These are phyloP conservation scores for Camillea tinctor DNA, from an alignment of 2,329 filamentous ascomycete species.

Conservation along the genomic window DNA sequence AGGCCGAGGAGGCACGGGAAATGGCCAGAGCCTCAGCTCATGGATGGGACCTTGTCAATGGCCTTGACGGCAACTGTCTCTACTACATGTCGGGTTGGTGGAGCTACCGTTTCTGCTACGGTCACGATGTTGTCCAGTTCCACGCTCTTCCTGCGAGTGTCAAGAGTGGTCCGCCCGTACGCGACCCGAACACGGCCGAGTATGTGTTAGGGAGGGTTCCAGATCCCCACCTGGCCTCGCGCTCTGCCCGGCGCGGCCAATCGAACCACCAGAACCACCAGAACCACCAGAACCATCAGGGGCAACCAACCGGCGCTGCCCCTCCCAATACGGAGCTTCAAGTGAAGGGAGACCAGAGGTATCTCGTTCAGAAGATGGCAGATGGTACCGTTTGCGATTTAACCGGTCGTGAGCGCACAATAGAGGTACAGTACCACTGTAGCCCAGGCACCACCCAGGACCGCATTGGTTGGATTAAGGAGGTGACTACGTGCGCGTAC, in stretches of 20 bases:
- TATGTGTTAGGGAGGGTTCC: conserved; percentile 70
- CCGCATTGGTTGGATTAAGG: conserved; percentile 89
- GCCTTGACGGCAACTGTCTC: conserved; percentile 76
- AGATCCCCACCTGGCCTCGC: conserved; percentile 24
- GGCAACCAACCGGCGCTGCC: conserved; percentile 18
- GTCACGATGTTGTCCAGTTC: conserved; percentile 83
- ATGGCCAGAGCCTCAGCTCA: conserved; percentile 72
- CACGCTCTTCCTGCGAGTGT: conserved; percentile 71
- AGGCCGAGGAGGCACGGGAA: conserved; percentile 77
- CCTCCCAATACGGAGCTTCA: conserved; percentile 65
- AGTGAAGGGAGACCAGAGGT: conserved; percentile 79
- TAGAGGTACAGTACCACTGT: conserved; percentile 82
- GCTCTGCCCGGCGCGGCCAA: conserved; percentile 23
- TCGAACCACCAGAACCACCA: conserved; percentile 15
- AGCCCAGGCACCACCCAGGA: conserved; percentile 70
- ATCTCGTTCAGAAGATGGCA: conserved; percentile 78
- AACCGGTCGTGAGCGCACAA: conserved; percentile 75
- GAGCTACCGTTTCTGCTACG: conserved; percentile 95
- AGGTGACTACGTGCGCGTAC: conserved; percentile 86
- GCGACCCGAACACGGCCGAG: conserved; percentile 72
- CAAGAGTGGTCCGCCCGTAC: conserved; percentile 70
- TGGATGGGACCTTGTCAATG: conserved; percentile 76
- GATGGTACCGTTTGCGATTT: conserved; percentile 84
- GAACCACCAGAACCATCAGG: conserved; percentile 15
- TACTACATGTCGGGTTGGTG: conserved; percentile 87